Conservation (phyloP, 1,139 yeast genomes). For the Petasospora fabianii region DNA sequence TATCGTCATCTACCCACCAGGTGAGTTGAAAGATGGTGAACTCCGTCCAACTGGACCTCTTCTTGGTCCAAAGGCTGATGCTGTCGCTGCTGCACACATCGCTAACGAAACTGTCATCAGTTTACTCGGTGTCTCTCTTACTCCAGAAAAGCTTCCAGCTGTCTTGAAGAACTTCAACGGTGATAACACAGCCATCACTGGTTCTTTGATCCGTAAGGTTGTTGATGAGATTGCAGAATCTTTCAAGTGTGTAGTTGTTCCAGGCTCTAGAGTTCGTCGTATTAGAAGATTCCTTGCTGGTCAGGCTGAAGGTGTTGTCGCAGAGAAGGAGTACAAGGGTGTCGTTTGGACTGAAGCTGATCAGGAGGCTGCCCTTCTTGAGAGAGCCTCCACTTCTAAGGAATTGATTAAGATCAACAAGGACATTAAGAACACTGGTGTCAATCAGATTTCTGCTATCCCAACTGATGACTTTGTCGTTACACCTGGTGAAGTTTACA, state of each 20-base stretch:
- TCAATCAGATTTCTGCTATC: constrained; percentile 43
- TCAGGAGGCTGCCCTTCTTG: constrained; percentile 61
- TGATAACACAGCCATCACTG: constrained; percentile 46
- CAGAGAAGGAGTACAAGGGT: constrained; percentile 89
- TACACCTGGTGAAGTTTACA: constrained; percentile 79
- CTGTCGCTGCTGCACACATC: constrained; percentile 81
- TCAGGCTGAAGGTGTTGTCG: constrained; percentile 87
- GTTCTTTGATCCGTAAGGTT: constrained; percentile 61
- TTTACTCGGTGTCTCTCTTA: constrained; percentile 66
- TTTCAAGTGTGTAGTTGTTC: constrained; percentile 80
- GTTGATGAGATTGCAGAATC: constrained; percentile 81
- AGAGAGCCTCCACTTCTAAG: constrained; percentile 34
- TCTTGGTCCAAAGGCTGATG: constrained; percentile 83
- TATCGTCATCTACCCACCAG: constrained; percentile 73
- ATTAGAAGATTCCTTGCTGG: constrained; percentile 93
- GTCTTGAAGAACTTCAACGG: constrained; percentile 32
- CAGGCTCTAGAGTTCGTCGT: constrained; percentile 90
- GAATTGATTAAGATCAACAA: constrained; percentile 38
- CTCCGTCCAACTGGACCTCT: constrained; percentile 68
- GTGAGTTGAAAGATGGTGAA: constrained; percentile 33
- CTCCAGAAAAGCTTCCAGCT: constrained; percentile 69
- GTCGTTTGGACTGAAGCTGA: constrained; percentile 86
- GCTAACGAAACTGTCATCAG: constrained; percentile 82
- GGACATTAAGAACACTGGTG: constrained; percentile 33
- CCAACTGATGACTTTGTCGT: constrained; percentile 78